These are phyloP conservation scores for Neonectria ditissima DNA, from an alignment of 2,329 filamentous ascomycete genomes.

Conservation along the genomic window DNA sequence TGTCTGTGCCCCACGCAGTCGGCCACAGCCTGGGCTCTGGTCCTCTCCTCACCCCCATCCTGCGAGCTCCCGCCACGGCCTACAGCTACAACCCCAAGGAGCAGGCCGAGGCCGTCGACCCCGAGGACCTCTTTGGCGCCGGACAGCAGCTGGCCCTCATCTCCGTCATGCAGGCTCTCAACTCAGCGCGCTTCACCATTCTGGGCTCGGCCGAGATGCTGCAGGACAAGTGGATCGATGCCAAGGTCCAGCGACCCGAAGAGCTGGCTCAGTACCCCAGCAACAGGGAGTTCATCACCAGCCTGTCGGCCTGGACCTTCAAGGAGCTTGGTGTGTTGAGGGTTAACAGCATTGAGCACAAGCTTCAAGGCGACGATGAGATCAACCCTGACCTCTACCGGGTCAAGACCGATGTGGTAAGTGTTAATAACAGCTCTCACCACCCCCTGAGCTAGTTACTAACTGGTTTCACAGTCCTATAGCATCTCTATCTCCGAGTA, in stretches of 20 bases:
- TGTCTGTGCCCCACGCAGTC: constrained; percentile 85
- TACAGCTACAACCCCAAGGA: constrained; percentile 97
- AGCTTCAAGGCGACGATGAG: constrained; percentile 65
- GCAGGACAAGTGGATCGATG: constrained; percentile 89
- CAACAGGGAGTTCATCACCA: constrained; percentile 88
- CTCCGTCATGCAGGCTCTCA: constrained; percentile 90
- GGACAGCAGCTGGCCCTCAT: constrained; percentile 87
- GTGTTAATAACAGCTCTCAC: constrained; percentile 55
- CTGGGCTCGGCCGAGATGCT: constrained; percentile 89
- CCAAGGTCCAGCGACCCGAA: constrained; percentile 74
- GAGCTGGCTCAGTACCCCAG: constrained; percentile 70
- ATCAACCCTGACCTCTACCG: constrained; percentile 91
- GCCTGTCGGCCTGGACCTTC: constrained; percentile 94
- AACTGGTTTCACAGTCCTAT: constrained; percentile 72
- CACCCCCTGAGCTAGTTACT: constrained; percentile 30
- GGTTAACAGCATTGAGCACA: constrained; percentile 86
- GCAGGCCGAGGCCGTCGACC: constrained; percentile 70
- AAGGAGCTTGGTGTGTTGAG: constrained; percentile 91
- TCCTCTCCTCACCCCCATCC: constrained; percentile 81
- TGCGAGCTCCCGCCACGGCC: constrained; percentile 84
- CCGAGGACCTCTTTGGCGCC: constrained; percentile 85
- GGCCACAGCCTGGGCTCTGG: constrained; percentile 85
- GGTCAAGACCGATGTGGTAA: constrained; percentile 95
- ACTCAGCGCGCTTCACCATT: constrained; percentile 89
- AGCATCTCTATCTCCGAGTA: constrained; percentile 92